These are phyloP conservation scores for Globisporangium rhizosaccharum DNA, from an alignment of 352 stramenopile genomes.

Conservation along the genomic window DNA sequence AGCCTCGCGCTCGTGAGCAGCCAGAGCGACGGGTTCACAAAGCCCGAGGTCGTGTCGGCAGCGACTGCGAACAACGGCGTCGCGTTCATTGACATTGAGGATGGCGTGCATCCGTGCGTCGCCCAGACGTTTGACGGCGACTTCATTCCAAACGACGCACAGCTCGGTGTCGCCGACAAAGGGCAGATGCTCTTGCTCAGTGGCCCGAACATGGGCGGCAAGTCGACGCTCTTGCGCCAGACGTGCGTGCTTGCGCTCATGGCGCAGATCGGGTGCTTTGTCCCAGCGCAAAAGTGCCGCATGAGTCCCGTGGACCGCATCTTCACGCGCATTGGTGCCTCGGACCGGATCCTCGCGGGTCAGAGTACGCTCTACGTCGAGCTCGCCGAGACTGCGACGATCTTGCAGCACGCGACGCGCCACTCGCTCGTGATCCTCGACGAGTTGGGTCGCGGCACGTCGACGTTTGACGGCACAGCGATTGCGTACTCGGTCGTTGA, in stretches of 20 bases:
- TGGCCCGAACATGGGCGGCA: constrained; percentile 98
- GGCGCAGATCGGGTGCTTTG: constrained; percentile 98
- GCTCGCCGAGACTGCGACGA: constrained; percentile 97
- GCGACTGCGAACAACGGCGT: constrained; percentile 32
- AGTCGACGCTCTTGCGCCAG: constrained; percentile 97
- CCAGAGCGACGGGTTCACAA: constrained; percentile 90
- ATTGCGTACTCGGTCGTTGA: constrained; percentile 97
- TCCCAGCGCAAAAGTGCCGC: constrained; percentile 92
- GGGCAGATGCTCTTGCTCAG: constrained; percentile 91
- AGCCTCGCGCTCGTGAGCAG: constrained; percentile 92
- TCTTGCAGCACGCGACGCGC: constrained; percentile 93
- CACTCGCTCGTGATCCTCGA: constrained; percentile 98
- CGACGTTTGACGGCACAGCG: constrained; percentile 97
- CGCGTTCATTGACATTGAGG: constrained; percentile 88
- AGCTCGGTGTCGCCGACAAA: constrained; percentile 70
- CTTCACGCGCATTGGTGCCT: constrained; percentile 98
- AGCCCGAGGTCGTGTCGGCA: constrained; percentile 87
- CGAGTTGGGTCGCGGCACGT: constrained; percentile 97
- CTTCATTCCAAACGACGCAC: constrained; percentile 97
- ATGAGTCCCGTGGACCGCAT: constrained; percentile 98
- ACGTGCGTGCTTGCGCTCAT: constrained; percentile 97
- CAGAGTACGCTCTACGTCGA: constrained; percentile 99
- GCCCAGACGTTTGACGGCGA: constrained; percentile 75
- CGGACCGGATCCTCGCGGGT: constrained; percentile 96
- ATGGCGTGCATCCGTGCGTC: constrained; percentile 95